Evolutionary conservation across 768 basidiomycete species (phyloP).

Genomic region (Coprinopsis marcescibilis): DNA sequence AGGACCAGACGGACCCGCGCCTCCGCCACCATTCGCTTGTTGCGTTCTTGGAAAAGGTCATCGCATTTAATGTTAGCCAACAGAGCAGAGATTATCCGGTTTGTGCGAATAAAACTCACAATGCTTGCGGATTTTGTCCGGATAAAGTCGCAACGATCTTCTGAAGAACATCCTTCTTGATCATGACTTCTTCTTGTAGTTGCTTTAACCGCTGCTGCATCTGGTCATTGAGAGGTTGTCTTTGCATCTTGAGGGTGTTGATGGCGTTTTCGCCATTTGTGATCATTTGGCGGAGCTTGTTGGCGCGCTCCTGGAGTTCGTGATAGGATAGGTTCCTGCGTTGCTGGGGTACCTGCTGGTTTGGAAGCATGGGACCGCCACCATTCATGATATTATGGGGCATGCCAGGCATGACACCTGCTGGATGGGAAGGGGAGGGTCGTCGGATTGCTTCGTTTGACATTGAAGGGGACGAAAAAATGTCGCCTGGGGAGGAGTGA

Average conservation of each 20-base stretch:
- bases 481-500: constrained; percentile 35
- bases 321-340: neutral
- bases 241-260: constrained; percentile 4
- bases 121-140: constrained; percentile 5
- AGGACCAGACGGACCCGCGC: neutral
- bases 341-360: constrained; percentile 4
- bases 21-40: constrained; percentile 6
- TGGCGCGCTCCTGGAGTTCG: constrained; percentile 5
- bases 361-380: constrained; percentile 6
- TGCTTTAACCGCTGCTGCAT: constrained; percentile 14
- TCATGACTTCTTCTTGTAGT: constrained; percentile 21
- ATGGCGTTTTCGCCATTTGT: constrained; percentile 9
- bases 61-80: too few species aligned
- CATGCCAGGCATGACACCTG: constrained; percentile 19
- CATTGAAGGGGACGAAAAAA: constrained; percentile 45
- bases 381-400: constrained; percentile 3
- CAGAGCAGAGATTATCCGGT: too few species aligned
- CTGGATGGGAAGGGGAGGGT: constrained; percentile 37
- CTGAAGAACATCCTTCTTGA: constrained; percentile 33
- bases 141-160: constrained; percentile 24
- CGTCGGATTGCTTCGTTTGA: constrained; percentile 41
- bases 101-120: constrained; percentile 8
- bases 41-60: neutral
- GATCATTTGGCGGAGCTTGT: constrained; percentile 8
- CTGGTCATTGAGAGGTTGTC: neutral